Base-by-base conservation (phyloP, 257 asterid genomes). In the Rauvolfia tetraphylla region DNA sequence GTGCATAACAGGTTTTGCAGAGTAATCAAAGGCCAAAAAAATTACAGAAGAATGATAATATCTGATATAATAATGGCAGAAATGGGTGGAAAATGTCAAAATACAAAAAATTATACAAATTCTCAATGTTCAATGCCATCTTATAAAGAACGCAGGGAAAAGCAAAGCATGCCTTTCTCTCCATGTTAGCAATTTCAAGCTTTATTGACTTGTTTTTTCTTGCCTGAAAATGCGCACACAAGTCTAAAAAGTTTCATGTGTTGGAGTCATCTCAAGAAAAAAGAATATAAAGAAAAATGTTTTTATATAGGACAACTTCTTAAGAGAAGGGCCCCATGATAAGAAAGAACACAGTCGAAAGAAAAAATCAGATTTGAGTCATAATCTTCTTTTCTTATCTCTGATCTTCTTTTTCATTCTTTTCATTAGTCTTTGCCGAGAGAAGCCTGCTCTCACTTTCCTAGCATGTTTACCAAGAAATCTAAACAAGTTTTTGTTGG, bases 251-350 rank as follows among this genome's bases (percentile, higher is more conserved):
- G 57, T 74, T 84, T 84, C 76, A 74, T 71, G 73, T 87, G 73
- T 78, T 87, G 91, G 90, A 87, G 96, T 89, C 90, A 87, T 84
- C 86, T 90, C 96, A 87, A 81, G 62, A 67, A 75, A 46, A 89
- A 81, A 85, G 80, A 84, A 75, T 70, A 22, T 29, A 42, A 33
- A 65, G 65, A 23, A 59, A 72, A 61, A 59, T 20, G 34, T 84
- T 76, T 83, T 65, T 54, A 84, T 76, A 83, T 78, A 82, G 84
- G 91, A 88, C 89, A 89, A 84, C 74, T 85, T 80, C 82, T 63
- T 76, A 76, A 83, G 79, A 59, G 62, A 70, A 65, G 79, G 92
- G 83, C 49, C 85, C 90, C 84, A 65, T 71, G 86, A 75, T 67
- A 71, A 51, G 86, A 76, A 79, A 76, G 69, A 44, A 78, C 75